Base-by-base conservation (phyloP, 257 asterid species). In the Ajuga chamaepitys region DNA sequence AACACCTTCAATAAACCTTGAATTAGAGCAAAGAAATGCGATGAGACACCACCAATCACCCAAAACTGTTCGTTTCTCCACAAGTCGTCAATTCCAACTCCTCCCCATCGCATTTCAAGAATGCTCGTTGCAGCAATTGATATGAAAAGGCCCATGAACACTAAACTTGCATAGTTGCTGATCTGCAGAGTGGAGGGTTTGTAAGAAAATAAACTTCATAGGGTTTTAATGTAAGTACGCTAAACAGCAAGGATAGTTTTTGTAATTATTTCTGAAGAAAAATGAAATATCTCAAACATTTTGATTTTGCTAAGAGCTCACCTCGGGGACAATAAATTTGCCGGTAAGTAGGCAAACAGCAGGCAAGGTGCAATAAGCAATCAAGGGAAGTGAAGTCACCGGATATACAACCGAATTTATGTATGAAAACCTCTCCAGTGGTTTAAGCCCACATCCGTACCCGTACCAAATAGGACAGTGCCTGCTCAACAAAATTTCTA, bases 21-120 rank as follows among this genome's bases (percentile, higher is more conserved):
- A 21, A 81, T 1, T 3, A 85, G 82, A 9, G 93, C 93, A 11
- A 83, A 83, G 26, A 85, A 71, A 57, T 85, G 89, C 9, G 93
- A 62, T 0, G 89, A 83, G 14, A 66, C 83, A 0, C 93, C 89
- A 22, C 89, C 89, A 1, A 85, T 83, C 11, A 85, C 89, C 89
- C 89, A 85, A 61, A 85, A 85, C 72, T 83, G 93, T 62, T 85
- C 93, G 52, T 81, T 85, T 62, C 85, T 83, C 93, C 93, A 85
- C 84, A 71, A 68, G 66, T 85, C 89, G 4, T 85, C 87, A 0
- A 85, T 73, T 35, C 77, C 76, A 4, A 85, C 85, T 3, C 87
- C 82, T 18, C 89, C 85, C 93, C 93, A 85, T 21, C 68, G 80
- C 73, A 85, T 83, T 74, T 85, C 93, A 4, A 82, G 71, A 44